Evolutionary conservation across 345 rosid genomes (phyloP), one percentile per base, ranked within the genome.

Genomic region (Hibiscus syriacus): DNA sequence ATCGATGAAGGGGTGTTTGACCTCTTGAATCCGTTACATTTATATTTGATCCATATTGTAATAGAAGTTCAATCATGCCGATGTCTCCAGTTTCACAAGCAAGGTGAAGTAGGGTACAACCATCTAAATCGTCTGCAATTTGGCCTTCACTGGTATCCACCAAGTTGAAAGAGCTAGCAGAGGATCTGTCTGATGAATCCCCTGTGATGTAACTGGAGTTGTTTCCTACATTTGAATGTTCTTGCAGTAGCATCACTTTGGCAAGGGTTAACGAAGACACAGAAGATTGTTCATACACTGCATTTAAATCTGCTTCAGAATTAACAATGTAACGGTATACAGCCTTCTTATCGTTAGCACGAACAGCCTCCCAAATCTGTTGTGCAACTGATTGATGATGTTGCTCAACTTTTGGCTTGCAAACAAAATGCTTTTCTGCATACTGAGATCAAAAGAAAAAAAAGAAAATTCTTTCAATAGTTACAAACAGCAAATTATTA

Each of bases 61-160:
- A 79, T 30, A 95, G 89, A 75, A 92, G 96, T 80, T 95, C 99
- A 10, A 92, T 77, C 99, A 95, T 92, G 70, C 99, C 98, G 39
- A 95, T 80, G 72, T 95, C 99, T 11, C 89, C 88, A 59, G 87
- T 82, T 82, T 92, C 97, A 84, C 97, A 95, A 58, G 99, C 99
- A 54, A 94, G 96, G 78, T 95, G 97, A 72, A 95, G 92, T 65
- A 92, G 80, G 45, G 96, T 73, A 73, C 94, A 82, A 26, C 99
- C 98, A 70, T 84, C 84, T n/a, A 81, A 69, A 66, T 79, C 86
- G 4, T 87, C 97, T 29, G 71, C 8, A 65, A 50, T 55, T 58
- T 69, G 86, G 72, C 80, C 80, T 75, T 84, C 90, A 72, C 75
- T 78, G 23, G 79, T 62, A 11, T 82, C 77, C 3, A 74, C 77